phyloP scores from a whole-genome alignment of 345 rosid species.

The Cardamine chenopodiifolia region DNA sequence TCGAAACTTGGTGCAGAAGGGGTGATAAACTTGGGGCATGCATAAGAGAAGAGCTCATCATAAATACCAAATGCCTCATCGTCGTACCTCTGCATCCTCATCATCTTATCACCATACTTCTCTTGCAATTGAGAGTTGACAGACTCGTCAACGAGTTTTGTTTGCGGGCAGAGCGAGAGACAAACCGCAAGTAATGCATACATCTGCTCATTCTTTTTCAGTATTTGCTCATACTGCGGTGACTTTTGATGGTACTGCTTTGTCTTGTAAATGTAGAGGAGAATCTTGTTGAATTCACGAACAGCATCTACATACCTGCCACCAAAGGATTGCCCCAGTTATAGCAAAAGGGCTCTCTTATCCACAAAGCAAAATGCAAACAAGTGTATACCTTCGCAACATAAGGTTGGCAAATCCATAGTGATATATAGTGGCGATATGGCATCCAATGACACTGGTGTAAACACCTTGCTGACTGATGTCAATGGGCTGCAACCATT shows the following conservation, averaged over 20 bases:
- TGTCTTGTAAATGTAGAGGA: constrained; percentile 87
- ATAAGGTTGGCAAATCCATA: constrained; percentile 97
- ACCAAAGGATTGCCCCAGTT: neutral
- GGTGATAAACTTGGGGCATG: constrained; percentile 97
- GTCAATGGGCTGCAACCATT: constrained; percentile 93
- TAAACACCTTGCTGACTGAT: constrained; percentile 92
- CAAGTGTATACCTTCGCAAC: constrained; percentile 70
- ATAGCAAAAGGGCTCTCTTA: constrained; percentile 1
- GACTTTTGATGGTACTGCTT: constrained; percentile 94
- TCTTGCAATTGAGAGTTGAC: constrained; percentile 84
- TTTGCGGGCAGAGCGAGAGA: constrained; percentile 92
- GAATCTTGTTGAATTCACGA: constrained; percentile 93
- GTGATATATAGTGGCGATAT: constrained; percentile 89
- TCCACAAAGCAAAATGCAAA: neutral
- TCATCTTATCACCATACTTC: constrained; percentile 99
- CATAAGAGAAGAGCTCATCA: constrained; percentile 98
- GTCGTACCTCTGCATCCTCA: constrained; percentile 87
- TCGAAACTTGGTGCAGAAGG: constrained; percentile 93
- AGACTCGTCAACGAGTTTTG: constrained; percentile 87
- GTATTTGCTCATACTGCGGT: constrained; percentile 88
- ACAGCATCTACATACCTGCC: constrained; percentile 91
- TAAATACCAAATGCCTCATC: constrained; percentile 81
- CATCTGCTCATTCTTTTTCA: constrained; percentile 99
- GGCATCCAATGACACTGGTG: constrained; percentile 91
- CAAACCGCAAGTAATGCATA: constrained; percentile 86